These are phyloP conservation scores for Barnettozyma populi DNA, from an alignment of 805 yeast species.

Conservation along the genomic window DNA sequence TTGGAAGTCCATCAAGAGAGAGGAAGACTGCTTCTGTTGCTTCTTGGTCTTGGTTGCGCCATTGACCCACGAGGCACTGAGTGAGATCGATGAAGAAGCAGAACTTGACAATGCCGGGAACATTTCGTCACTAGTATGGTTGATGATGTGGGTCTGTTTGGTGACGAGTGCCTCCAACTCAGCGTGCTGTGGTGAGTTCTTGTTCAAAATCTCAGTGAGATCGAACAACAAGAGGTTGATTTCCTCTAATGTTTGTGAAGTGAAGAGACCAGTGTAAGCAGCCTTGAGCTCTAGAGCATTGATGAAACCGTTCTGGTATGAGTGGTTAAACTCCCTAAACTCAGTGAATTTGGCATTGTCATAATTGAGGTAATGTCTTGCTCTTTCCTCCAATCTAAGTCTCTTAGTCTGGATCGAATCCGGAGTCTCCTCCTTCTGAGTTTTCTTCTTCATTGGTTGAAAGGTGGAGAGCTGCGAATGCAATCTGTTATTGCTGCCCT, in stretches of 20 bases:
- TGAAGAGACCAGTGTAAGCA: conserved; percentile 46
- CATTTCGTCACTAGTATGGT: conserved; percentile 28
- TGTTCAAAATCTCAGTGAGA: conserved; percentile 49
- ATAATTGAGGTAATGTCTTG: conserved; percentile 68
- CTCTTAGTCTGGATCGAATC: conserved; percentile 42
- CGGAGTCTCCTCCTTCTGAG: conserved; percentile 21
- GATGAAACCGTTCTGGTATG: conserved; percentile 41
- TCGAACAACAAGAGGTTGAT: conserved; percentile 54
- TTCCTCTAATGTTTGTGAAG: conserved; percentile 38
- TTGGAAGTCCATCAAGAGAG: neutral
- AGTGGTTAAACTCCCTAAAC: conserved; percentile 45
- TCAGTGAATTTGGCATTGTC: conserved; percentile 38
- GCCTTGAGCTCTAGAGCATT: conserved; percentile 43
- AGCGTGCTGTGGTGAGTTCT: conserved; percentile 38
- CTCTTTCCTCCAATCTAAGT: conserved; percentile 74
- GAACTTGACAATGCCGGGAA: conserved; percentile 46
- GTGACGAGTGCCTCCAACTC: conserved; percentile 29
- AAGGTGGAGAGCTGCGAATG: conserved; percentile 65
- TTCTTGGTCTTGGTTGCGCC: conserved; percentile 16
- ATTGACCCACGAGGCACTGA: conserved; percentile 28
- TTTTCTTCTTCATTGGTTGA: conserved; percentile 23
- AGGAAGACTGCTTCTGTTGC: neutral
- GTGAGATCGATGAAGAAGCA: conserved; percentile 16
- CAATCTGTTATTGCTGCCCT: conserved; percentile 24
- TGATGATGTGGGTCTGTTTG: conserved; percentile 20